A percentile compares a stretch with the other conserved stretches of the same genome.
phyloP scores from a whole-genome alignment of 495 filamentous ascomycete species.

The Hypoxylon subgilvum region DNA sequence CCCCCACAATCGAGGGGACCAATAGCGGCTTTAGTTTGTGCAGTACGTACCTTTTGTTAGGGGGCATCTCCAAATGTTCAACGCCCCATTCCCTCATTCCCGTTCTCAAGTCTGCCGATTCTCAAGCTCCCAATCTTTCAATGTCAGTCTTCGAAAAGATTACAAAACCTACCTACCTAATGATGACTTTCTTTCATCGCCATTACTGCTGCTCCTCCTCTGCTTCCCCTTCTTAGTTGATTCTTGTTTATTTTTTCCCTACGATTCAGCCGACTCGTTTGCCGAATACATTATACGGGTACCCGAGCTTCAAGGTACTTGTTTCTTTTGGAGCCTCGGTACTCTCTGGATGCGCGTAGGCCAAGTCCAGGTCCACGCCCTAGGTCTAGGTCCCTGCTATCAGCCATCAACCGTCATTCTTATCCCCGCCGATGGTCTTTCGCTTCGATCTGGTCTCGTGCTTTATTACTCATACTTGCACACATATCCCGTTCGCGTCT shows the following conservation, averaged over 20 bases:
- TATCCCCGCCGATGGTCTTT: constrained; percentile 32
- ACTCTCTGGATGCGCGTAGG: constrained; percentile 27
- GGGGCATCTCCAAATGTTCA: constrained; percentile 27
- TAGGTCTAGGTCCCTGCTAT: constrained; percentile 23
- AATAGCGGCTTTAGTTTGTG: constrained; percentile 32
- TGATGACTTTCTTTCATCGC: constrained; percentile 6
- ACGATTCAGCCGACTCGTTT: background rate
- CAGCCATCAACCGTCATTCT: constrained; percentile 35
- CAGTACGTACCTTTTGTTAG: constrained; percentile 5
- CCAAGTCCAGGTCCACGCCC: background rate
- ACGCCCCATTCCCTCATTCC: constrained; percentile 3
- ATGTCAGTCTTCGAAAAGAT: constrained; percentile 3
- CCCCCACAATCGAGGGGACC: constrained; percentile 34
- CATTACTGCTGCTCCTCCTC: constrained; percentile 1
- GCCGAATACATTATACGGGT: constrained; percentile 10
- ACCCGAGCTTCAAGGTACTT: constrained; percentile 9
- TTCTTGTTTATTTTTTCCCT: background rate
- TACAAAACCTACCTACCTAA: constrained; percentile 2
- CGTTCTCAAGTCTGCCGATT: background rate
- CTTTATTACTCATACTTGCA: constrained; percentile 41
- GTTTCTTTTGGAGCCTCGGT: constrained; percentile 29
- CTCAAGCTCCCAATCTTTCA: constrained; percentile 18
- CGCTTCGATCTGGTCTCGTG: constrained; percentile 25
- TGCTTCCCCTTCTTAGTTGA: constrained; percentile 5
- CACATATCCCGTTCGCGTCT: constrained; percentile 19